Evolutionary conservation across 306 rosid species (phyloP), one percentile per base, ranked within the genome.

Genomic region (Cucurbita argyrosperma): DNA sequence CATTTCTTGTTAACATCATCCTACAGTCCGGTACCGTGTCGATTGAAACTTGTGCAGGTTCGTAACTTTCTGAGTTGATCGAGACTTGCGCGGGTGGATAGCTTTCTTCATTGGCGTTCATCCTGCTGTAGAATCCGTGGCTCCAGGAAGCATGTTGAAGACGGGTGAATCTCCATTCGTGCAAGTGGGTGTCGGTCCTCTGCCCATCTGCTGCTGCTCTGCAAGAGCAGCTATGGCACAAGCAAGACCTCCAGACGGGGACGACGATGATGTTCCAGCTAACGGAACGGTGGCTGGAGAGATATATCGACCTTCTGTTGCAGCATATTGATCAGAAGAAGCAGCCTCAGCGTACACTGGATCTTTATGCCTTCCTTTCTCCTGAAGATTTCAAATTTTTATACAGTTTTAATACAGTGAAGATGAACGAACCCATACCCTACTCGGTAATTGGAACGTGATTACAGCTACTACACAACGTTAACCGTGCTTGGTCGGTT

Each of bases 191-290:
- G 90, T 81, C 7, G 71, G 71, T 78, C 90, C 97, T 60, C 88
- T 88, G 21, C 81, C 77, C 37, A 71, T 82, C 84, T 95, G 99
- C 72, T 91, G 99, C 65, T 93, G 97, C 84, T 95, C 99, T 9
- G 99, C 97, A 63, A 95, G 96, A 79, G 99, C 96, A 72, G 99
- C 99, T 78, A 91, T 87, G 49, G 96, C 96, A 81, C 97, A 87
- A 67, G 97, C 99, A 78, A 95, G 97, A 51, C 97, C 96, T n/a
- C 90, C 96, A 10, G 98, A 95, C 7, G 99, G 78, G 9, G 84
- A 84, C 37, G 84, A 84, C 37, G 87, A 84, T 13, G 92, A 87
- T 75, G 96, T 80, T 75, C 88, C 99, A 1, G 88, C 76, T 43
- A 76, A 82, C 56, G 84, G 74, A 78, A 55, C 76, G 77, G 55